Percentiles rank a stretch among this genome's conserved stretches.
Evolutionary conservation across 495 filamentous ascomycete species (phyloP).

Genomic region (Neurospora pannonica): DNA sequence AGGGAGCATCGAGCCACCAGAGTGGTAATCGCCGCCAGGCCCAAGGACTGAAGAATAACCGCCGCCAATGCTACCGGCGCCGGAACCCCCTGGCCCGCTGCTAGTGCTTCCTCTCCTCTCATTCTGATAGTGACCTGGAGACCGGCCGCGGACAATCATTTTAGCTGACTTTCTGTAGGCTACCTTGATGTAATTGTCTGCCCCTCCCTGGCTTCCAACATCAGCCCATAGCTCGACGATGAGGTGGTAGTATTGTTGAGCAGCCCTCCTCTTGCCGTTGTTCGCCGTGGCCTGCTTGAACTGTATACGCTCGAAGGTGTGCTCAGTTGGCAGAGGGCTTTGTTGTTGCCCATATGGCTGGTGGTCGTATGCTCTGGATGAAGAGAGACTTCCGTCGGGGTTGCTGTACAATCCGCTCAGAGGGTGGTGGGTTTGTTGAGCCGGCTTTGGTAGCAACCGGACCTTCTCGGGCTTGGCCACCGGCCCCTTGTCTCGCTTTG

Average conservation of each 20-base stretch:
- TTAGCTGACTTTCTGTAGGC: slow-evolving; percentile 69
- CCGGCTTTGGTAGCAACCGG: slow-evolving; percentile 56
- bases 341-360: slow-evolving; percentile 28
- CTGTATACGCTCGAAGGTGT: slow-evolving; percentile 87
- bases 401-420: slow-evolving; percentile 23
- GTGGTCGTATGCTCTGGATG: slow-evolving; percentile 28
- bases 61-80: slow-evolving; percentile 40
- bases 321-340: slow-evolving; percentile 40
- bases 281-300: slow-evolving; percentile 96
- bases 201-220: slow-evolving; percentile 37
- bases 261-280: slow-evolving; percentile 85
- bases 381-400: slow-evolving; percentile 28
- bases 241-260: slow-evolving; percentile 90
- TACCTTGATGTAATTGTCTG: slow-evolving; percentile 59
- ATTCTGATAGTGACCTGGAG: slow-evolving; percentile 86
- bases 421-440: slow-evolving; percentile 37
- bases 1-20: slow-evolving; percentile 24
- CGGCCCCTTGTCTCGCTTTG: slow-evolving; percentile 89
- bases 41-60: slow-evolving; percentile 30
- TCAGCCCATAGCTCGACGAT: slow-evolving; percentile 85
- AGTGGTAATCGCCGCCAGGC: slow-evolving; percentile 22
- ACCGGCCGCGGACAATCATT: slow-evolving; percentile 90
- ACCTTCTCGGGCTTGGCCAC: slow-evolving; percentile 67
- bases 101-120: slow-evolving; percentile 66
- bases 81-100: slow-evolving; percentile 58